Evolutionary conservation across 2,329 filamentous ascomycete genomes (phyloP).

Genomic region (Chaetoscypha palmicola): DNA sequence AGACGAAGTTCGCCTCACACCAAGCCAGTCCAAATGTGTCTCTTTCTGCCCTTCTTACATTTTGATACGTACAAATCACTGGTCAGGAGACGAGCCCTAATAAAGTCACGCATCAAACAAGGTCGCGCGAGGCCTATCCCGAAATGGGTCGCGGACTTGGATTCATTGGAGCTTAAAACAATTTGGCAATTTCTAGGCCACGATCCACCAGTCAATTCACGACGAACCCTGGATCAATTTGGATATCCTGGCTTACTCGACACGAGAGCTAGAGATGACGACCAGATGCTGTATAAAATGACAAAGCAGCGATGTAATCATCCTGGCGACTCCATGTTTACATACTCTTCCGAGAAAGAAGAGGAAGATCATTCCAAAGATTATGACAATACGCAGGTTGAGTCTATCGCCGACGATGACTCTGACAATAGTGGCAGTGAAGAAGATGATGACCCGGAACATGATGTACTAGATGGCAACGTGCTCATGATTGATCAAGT

Average conservation of each 20-base stretch:
- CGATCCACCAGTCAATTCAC: slow-evolving; percentile 11
- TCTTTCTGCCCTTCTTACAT: slow-evolving; percentile 9
- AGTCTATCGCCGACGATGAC: not conserved
- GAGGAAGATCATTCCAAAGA: not conserved
- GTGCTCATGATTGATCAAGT: slow-evolving; percentile 13
- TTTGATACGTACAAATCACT: slow-evolving; percentile 9
- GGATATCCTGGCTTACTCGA: slow-evolving; percentile 12
- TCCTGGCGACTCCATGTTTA: not conserved
- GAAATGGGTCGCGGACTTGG: slow-evolving; percentile 5
- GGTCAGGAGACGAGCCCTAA: slow-evolving; percentile 4
- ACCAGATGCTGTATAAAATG: slow-evolving; percentile 12
- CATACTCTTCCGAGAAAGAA: not conserved
- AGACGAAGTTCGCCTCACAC: not conserved
- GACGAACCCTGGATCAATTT: slow-evolving; percentile 12
- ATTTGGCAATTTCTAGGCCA: slow-evolving; percentile 13
- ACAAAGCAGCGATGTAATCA: slow-evolving; percentile 3
- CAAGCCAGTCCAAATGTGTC: slow-evolving; percentile 5
- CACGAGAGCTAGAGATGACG: slow-evolving; percentile 7
- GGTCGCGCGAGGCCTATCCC: slow-evolving; percentile 10
- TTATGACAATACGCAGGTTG: not conserved
- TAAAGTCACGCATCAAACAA: slow-evolving; percentile 8
- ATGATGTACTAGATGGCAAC: slow-evolving; percentile 12
- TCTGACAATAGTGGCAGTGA: slow-evolving; percentile 2
- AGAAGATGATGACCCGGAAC: not conserved
- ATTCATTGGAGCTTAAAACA: slow-evolving; percentile 8